Evolutionary conservation across 2,329 filamentous ascomycete genomes (phyloP).

Genomic region (Ceratocystis colombiana): DNA sequence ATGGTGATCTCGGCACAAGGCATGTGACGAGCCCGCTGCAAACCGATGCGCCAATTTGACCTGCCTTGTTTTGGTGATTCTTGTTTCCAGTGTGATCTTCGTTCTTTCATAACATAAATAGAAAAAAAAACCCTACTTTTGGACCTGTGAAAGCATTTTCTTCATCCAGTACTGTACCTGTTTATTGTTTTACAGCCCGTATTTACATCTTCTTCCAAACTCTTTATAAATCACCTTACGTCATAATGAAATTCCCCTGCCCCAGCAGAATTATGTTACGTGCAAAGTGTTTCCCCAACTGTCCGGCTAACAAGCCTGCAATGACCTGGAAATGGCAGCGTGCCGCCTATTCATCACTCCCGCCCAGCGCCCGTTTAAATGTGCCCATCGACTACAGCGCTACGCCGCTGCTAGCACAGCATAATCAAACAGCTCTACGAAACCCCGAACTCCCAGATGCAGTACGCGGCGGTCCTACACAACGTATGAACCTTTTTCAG

Average conservation of each 20-base stretch:
- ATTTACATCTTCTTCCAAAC: neutral
- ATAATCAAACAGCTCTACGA: constrained; percentile 57
- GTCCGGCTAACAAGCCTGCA: neutral
- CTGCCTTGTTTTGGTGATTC: neutral
- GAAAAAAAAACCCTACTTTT: neutral
- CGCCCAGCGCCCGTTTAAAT: constrained; percentile 61
- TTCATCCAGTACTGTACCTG: neutral
- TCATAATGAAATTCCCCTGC: neutral
- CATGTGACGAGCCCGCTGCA: constrained; percentile 20
- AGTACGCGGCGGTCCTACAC: constrained; percentile 58
- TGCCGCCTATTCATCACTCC: constrained; percentile 44
- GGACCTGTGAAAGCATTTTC: neutral
- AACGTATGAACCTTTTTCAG: constrained; percentile 87
- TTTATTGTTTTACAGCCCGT: neutral
- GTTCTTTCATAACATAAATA: neutral
- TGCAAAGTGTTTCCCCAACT: neutral
- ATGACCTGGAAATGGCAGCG: constrained; percentile 16
- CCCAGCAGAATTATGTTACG: neutral
- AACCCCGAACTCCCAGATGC: constrained; percentile 61
- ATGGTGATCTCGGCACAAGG: constrained; percentile 18
- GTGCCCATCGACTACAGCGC: constrained; percentile 77
- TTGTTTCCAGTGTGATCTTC: neutral
- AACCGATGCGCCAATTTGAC: constrained; percentile 14
- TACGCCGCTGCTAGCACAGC: constrained; percentile 72
- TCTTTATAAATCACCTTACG: neutral